Evolutionary conservation across 2,329 filamentous ascomycete genomes (phyloP), one percentile per base, ranked within the genome.

Genomic region (Diaporthe nobilis): DNA sequence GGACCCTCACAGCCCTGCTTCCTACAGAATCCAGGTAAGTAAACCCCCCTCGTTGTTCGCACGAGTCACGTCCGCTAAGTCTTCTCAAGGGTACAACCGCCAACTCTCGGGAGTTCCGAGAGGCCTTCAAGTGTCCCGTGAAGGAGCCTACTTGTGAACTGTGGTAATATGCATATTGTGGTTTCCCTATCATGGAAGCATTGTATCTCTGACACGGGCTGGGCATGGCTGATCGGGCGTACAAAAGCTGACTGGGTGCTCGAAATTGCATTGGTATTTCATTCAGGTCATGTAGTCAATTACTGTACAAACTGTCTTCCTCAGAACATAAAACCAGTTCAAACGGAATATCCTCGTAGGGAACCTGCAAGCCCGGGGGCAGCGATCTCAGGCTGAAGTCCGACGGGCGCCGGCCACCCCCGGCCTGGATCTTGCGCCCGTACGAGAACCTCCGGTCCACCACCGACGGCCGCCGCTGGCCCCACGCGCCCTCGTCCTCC

Each of bases 121-220:
- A 94, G 81, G 91, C 90, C 13, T 95, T 94, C 82, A 85, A 90
- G 63, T 95, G 93, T 80, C 87, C 90, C 22, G 85, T 85, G 3
- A 93, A 91, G 84, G 88, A 94, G 81, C 92, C 92, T 0, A 90
- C 88, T 44, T 95, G 93, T 82, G 90, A 94, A 83, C 84, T 95
- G 75, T 94, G 93, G 92, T 95, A 77, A 75, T 37, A 8, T 25
- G 28, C 25, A 31, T 4, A 6, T 5, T 3, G 37, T n/a, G 42
- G 42, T 15, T 0, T 13, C 47, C 9, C 28, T 3, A 1, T n/a
- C 44, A 3, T 13, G 22, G 20, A 67, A 67, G 47, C 49, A 42
- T 55, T 20, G 49, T 55, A 4, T 15, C 7, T 53, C 17, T 42
- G 1, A 15, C 17, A 0, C 13, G 13, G 13, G 31, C 28, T 49